Conservation (phyloP, 179 eudicot species). For the Silene coronaria region DNA sequence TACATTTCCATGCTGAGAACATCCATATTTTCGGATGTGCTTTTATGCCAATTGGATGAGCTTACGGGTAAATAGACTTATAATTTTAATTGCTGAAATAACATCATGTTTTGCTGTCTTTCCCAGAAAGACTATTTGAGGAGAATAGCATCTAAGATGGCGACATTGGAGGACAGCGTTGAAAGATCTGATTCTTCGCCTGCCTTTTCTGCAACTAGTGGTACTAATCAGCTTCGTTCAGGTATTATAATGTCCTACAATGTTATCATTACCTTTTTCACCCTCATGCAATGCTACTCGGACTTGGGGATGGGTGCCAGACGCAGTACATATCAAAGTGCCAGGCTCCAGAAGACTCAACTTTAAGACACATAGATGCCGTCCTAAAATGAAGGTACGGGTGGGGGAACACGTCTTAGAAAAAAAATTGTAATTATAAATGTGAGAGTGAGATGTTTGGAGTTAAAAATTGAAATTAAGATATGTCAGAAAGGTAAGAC, state of each 20-base stretch:
- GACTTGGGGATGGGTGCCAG: no score
- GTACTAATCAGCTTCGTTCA: slow-evolving; percentile 15
- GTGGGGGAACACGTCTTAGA: no score
- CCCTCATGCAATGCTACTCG: background rate
- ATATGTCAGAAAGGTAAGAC: no score
- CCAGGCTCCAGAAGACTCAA: no score
- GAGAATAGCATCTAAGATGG: slow-evolving; percentile 12
- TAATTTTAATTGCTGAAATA: slow-evolving; percentile 2
- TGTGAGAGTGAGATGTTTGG: no score
- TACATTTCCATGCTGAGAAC: background rate
- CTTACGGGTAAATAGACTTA: background rate
- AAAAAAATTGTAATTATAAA: no score
- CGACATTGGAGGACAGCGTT: background rate
- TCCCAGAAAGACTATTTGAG: slow-evolving; percentile 20
- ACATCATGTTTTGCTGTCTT: background rate
- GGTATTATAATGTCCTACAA: slow-evolving; percentile 8
- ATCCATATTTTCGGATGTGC: background rate
- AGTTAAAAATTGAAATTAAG: no score
- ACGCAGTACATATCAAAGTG: no score
- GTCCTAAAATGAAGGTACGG: no score
- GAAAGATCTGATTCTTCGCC: background rate
- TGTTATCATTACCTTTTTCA: background rate
- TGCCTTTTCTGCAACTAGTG: slow-evolving; percentile 7
- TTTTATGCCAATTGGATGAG: background rate
- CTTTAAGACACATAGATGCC: no score